A percentile compares a stretch with the other conserved stretches of the same genome.
These are phyloP conservation scores for Diplodia scrobiculata DNA, from an alignment of 2,329 filamentous ascomycete genomes.

Conservation along the genomic window DNA sequence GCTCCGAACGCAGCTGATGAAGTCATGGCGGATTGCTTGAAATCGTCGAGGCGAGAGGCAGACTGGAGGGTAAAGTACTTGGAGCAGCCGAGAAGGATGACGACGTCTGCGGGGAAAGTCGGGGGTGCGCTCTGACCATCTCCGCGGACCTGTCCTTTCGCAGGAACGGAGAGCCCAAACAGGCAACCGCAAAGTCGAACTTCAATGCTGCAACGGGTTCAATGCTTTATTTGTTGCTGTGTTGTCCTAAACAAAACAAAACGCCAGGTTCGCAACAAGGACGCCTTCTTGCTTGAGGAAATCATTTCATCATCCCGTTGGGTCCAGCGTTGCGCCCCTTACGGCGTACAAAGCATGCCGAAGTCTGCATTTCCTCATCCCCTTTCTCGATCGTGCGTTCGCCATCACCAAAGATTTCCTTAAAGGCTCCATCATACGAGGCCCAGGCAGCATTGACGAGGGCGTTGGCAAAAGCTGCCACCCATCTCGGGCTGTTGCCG, in stretches of 20 bases:
- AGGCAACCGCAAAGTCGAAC: too few species aligned
- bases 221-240: too few species aligned
- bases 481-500: constrained; percentile 70
- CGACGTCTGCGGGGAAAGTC: constrained; percentile 17
- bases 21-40: not conserved
- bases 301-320: not conserved
- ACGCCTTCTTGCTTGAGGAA: too few species aligned
- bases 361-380: constrained; percentile 19
- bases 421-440: constrained; percentile 66
- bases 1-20: not conserved
- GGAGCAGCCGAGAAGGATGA: constrained; percentile 8
- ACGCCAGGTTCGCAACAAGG: too few species aligned
- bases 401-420: constrained; percentile 77
- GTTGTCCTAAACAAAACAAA: too few species aligned
- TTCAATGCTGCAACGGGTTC: too few species aligned
- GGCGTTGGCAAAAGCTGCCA: constrained; percentile 56
- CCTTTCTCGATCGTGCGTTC: constrained; percentile 61
- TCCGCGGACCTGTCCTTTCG: constrained; percentile 15
- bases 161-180: too few species aligned
- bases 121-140: not conserved
- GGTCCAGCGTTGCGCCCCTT: too few species aligned
- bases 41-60: not conserved
- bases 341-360: not conserved
- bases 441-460: constrained; percentile 64
- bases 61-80: not conserved